A percentile compares a stretch with the other conserved stretches of the same genome.
These are phyloP conservation scores for Crithidia sp. DNA, from an alignment of 208 protist genomes.

Conservation along the genomic window DNA sequence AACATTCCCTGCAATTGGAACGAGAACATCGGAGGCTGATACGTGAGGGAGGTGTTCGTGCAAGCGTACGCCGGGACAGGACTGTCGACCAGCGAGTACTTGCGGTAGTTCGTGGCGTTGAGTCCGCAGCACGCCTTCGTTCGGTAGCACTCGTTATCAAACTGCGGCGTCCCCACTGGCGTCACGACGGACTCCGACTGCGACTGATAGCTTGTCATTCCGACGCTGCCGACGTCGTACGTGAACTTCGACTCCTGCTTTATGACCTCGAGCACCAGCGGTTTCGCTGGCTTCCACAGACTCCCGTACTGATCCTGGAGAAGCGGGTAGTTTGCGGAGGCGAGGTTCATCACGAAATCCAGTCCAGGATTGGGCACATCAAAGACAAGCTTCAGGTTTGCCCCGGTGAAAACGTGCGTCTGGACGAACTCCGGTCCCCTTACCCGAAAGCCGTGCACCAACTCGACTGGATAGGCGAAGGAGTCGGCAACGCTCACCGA, in stretches of 20 bases:
- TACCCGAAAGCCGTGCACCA: conserved; percentile 5
- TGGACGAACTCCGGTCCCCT: conserved; percentile 5
- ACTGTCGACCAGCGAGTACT: conserved; percentile 29
- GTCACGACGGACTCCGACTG: conserved; percentile 29
- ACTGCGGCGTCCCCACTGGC: conserved; percentile 9
- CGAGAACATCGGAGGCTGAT: conserved; percentile 5
- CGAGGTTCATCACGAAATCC: conserved; percentile 33
- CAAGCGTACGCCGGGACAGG: conserved; percentile 32
- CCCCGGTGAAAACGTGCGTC: conserved; percentile 17
- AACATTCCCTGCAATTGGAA: no score
- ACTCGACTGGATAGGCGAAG: conserved; percentile 11
- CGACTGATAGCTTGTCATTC: conserved; percentile 27
- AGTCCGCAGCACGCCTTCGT: conserved; percentile 24
- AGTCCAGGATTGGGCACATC: conserved; percentile 34
- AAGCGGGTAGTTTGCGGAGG: conserved; percentile 17
- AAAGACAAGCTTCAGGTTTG: conserved; percentile 22
- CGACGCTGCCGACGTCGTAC: conserved; percentile 27
- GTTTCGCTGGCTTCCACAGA: conserved; percentile 20
- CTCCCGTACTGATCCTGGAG: conserved; percentile 23
- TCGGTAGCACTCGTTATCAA: conserved; percentile 18
- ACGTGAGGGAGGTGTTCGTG: conserved; percentile 13
- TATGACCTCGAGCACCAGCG: conserved; percentile 21
- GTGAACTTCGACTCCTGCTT: conserved; percentile 31
- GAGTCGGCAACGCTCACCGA: conserved; percentile 10
- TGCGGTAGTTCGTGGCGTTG: conserved; percentile 23